Percentiles rank a stretch among this genome's conserved stretches.
These are phyloP conservation scores for Starmerella gropengiesseri DNA, from an alignment of 805 yeast genomes.

Conservation along the genomic window DNA sequence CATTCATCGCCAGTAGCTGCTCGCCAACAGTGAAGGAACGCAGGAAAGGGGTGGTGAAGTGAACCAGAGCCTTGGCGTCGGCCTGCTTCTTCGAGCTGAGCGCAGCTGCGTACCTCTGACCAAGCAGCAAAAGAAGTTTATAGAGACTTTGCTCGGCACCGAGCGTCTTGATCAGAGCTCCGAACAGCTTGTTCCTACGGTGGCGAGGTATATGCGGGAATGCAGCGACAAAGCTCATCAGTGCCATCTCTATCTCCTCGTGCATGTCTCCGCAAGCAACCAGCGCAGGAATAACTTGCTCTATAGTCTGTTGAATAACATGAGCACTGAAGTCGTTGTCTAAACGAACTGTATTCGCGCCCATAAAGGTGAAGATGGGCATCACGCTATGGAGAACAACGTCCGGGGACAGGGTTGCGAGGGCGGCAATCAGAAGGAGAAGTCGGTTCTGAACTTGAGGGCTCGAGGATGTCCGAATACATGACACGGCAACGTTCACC, in stretches of 20 bases:
- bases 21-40: conserved; percentile 57
- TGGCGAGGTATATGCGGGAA: conserved; percentile 94
- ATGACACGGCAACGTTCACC: conserved; percentile 82
- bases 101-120: conserved; percentile 59
- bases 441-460: conserved; percentile 92
- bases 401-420: conserved; percentile 85
- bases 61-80: conserved; percentile 58
- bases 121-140: conserved; percentile 63
- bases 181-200: conserved; percentile 76
- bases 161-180: conserved; percentile 67
- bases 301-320: conserved; percentile 83
- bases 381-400: conserved; percentile 87
- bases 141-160: conserved; percentile 59
- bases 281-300: conserved; percentile 84
- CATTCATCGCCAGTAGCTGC: conserved; percentile 32
- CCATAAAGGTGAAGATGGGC: conserved; percentile 99
- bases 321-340: conserved; percentile 91
- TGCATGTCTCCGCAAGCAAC: conserved; percentile 40
- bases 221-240: conserved; percentile 87
- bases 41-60: conserved; percentile 61
- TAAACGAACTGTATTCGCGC: conserved; percentile 91
- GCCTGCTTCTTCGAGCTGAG: conserved; percentile 28
- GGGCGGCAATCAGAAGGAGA: conserved; percentile 69
- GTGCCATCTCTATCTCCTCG: conserved; percentile 69
- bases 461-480: conserved; percentile 77